Evolutionary conservation across 2,329 filamentous ascomycete genomes (phyloP).

Genomic region (Gnomoniopsis sp.): DNA sequence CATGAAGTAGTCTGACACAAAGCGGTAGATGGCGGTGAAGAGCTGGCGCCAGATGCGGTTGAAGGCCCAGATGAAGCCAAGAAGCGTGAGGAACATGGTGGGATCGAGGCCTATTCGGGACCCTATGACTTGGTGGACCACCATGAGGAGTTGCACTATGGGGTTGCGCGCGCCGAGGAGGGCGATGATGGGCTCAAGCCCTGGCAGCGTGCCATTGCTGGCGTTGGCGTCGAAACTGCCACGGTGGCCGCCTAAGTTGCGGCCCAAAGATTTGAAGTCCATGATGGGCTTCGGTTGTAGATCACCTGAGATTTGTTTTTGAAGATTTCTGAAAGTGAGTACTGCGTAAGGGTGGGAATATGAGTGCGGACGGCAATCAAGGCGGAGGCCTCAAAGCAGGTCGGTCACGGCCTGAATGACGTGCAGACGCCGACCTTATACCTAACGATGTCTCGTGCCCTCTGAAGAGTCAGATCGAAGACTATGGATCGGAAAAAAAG

Average conservation of each 20-base stretch:
- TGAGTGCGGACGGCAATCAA: too few relatives aligned
- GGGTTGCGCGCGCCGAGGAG: slow-evolving; percentile 42
- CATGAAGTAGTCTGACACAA: slow-evolving; percentile 46
- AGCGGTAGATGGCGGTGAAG: slow-evolving; percentile 25
- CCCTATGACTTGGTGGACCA: slow-evolving; percentile 44
- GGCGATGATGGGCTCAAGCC: slow-evolving; percentile 41
- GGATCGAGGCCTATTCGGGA: slow-evolving; percentile 46
- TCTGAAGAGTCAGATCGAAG: too few relatives aligned
- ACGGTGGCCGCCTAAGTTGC: slow-evolving; percentile 19
- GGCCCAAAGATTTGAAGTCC: slow-evolving; percentile 23
- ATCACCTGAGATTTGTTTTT: too few relatives aligned
- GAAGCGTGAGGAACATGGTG: slow-evolving; percentile 40
- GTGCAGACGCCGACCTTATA: too few relatives aligned
- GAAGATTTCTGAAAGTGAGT: too few relatives aligned
- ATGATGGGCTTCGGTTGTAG: slow-evolving; percentile 10
- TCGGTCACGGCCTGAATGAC: too few relatives aligned
- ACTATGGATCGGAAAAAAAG: too few relatives aligned
- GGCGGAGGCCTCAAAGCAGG: too few relatives aligned
- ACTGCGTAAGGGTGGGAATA: background rate
- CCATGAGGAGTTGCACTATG: slow-evolving; percentile 36
- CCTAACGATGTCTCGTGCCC: too few relatives aligned
- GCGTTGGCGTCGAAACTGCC: slow-evolving; percentile 21
- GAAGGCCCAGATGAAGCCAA: slow-evolving; percentile 46
- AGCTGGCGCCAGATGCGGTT: slow-evolving; percentile 36
- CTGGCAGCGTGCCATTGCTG: slow-evolving; percentile 18